Percentiles rank a stretch among this genome's conserved stretches.
These are phyloP conservation scores for Tetrapisispora nanseiensis DNA, from an alignment of 805 yeast species.

Conservation along the genomic window DNA sequence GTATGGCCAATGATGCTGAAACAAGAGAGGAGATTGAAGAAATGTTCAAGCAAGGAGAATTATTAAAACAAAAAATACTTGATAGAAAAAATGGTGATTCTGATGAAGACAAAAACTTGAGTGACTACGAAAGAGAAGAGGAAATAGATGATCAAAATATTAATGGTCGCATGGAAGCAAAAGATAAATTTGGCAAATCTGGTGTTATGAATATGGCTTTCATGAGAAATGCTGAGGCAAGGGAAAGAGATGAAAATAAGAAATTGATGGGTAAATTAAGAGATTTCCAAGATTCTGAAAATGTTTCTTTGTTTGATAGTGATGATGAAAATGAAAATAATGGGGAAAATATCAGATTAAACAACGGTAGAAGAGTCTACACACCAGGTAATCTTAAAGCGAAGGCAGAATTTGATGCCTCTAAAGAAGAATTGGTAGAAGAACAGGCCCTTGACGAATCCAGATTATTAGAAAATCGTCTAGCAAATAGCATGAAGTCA, in stretches of 20 bases:
- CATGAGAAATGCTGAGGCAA: slow-evolving; percentile 82
- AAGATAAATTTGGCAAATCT: slow-evolving; percentile 55
- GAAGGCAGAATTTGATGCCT: slow-evolving; percentile 27
- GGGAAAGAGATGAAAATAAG: slow-evolving; percentile 49
- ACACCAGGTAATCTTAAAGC: slow-evolving; percentile 41
- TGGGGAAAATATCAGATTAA: slow-evolving; percentile 41
- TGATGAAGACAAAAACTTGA: slow-evolving; percentile 38
- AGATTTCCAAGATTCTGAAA: slow-evolving; percentile 39
- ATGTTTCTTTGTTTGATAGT: slow-evolving; percentile 22
- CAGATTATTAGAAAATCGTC: slow-evolving; percentile 35
- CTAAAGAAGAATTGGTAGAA: slow-evolving; percentile 30
- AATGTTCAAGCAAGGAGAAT: slow-evolving; percentile 83
- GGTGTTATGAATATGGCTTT: slow-evolving; percentile 93
- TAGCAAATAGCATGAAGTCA: slow-evolving; percentile 16
- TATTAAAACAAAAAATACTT: slow-evolving; percentile 58
- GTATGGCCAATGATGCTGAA: slow-evolving; percentile 76
- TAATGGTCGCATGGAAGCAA: slow-evolving; percentile 16
- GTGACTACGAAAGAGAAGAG: slow-evolving; percentile 17
- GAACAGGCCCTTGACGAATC: slow-evolving; percentile 45
- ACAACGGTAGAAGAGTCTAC: slow-evolving; percentile 74
- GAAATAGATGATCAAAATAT: neutral
- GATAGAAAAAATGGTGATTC: slow-evolving; percentile 48
- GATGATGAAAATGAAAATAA: slow-evolving; percentile 28
- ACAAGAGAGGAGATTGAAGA: slow-evolving; percentile 88
- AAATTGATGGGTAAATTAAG: slow-evolving; percentile 43